These are phyloP conservation scores for Saccharomycopsis hybrid DNA, from an alignment of 1,139 yeast genomes.

Conservation along the genomic window DNA sequence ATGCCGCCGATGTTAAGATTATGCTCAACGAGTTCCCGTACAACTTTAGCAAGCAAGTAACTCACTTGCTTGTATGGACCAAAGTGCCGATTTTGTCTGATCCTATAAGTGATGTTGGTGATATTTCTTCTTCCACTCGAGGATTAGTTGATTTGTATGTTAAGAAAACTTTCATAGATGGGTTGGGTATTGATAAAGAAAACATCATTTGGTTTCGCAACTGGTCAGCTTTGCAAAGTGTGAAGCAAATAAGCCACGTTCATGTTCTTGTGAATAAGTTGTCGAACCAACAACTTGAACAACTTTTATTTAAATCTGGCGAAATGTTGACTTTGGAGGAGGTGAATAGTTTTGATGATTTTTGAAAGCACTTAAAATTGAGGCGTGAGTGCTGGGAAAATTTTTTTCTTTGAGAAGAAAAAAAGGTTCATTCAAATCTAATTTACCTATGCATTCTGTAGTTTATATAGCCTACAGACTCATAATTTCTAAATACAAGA, in stretches of 20 bases:
- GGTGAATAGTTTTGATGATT: background rate
- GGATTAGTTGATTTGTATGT: conserved; percentile 23
- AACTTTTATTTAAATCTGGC: background rate
- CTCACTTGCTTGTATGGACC: conserved; percentile 38
- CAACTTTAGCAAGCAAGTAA: conserved; percentile 30
- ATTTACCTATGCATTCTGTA: too few relatives aligned
- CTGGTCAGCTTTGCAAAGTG: conserved; percentile 56
- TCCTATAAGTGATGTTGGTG: conserved; percentile 23
- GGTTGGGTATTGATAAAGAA: conserved; percentile 32
- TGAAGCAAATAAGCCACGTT: conserved; percentile 50
- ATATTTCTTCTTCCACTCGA: conserved; percentile 23
- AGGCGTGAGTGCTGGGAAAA: too few relatives aligned
- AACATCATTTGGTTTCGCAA: conserved; percentile 55
- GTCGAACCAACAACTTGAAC: background rate
- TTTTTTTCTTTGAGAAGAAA: too few relatives aligned
- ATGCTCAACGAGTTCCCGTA: conserved; percentile 37
- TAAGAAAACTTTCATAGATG: conserved; percentile 22
- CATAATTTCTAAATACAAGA: too few relatives aligned
- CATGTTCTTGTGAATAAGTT: conserved; percentile 41
- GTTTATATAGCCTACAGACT: too few relatives aligned
- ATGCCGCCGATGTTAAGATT: conserved; percentile 25
- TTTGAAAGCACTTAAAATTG: too few relatives aligned
- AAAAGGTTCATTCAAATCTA: too few relatives aligned
- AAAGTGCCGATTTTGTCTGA: conserved; percentile 35
- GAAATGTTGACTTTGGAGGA: background rate